Evolutionary conservation across 1,284 basidiomycete genomes (phyloP), one percentile per base, ranked within the genome.

Genomic region (Rhodotorula sp.): DNA sequence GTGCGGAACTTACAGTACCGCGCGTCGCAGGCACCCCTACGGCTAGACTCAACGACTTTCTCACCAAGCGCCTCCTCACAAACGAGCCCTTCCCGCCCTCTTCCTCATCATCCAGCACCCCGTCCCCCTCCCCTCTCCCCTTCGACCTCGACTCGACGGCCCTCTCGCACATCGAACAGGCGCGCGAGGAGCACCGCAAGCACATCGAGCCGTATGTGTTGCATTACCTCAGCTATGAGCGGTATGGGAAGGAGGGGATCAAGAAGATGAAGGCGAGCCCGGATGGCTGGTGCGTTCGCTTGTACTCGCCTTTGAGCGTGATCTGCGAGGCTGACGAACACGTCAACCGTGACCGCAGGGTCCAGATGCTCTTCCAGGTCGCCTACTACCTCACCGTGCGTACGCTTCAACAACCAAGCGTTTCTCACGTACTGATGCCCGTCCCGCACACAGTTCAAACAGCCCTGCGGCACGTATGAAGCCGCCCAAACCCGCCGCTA

Each of bases 291-390:
- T 73, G 48, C 51, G 71, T 64, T 11, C 46, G 28, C 13, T 13
- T 51, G n/a, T n/a, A n/a, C n/a, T n/a, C n/a, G n/a, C n/a, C n/a
- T n/a, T n/a, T n/a, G n/a, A n/a, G n/a, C n/a, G n/a, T n/a, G n/a
- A n/a, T n/a, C n/a, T n/a, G n/a, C n/a, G n/a, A n/a, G n/a, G n/a
- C n/a, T n/a, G n/a, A n/a, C n/a, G n/a, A n/a, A n/a, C n/a, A n/a
- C n/a, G n/a, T n/a, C n/a, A n/a, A n/a, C 10, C 52, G 10, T 6
- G 1, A 13, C 22, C 6, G n/a, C 61, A 73, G 71, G 72, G 87
- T 89, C 40, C 93, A 95, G 82, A 88, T 94, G 86, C 81, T 90
- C 73, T 84, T 94, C 68, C 92, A 95, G 80, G 83, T 95, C 58
- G 92, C 92, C 9, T 92, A 92, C 79, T 86, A 83, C 70, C 85